phyloP scores from a whole-genome alignment of 2,329 filamentous ascomycete species.

The Fusarium mangiferae region DNA sequence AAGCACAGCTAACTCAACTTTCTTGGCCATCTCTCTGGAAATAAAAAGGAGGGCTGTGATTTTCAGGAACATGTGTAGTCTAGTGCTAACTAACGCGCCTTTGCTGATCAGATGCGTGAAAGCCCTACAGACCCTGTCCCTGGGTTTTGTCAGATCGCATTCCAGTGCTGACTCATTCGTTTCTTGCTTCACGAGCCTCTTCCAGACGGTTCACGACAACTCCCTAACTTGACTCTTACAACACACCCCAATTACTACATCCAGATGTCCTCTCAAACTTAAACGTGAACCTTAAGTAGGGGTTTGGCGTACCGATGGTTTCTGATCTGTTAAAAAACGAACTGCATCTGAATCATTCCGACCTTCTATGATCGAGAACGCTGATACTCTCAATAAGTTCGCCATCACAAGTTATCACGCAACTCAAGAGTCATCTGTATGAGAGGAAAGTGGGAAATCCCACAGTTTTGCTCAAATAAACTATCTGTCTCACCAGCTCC shows the following conservation, averaged over 20 bases:
- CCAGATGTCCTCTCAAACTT: not conserved
- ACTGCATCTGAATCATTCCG: not conserved
- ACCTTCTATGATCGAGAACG: not conserved
- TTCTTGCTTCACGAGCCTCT: not conserved
- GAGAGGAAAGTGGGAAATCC: constrained; percentile 37
- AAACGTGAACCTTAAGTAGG: not conserved
- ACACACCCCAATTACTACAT: not conserved
- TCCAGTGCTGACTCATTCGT: constrained; percentile 12
- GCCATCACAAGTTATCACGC: not conserved
- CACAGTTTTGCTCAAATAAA: constrained; percentile 42
- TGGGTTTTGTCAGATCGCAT: constrained; percentile 12
- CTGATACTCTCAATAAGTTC: not conserved
- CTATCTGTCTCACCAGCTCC: constrained; percentile 41
- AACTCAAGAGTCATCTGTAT: not conserved
- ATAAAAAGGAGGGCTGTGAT: constrained; percentile 2
- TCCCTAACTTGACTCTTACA: not conserved
- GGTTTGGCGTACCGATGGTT: not conserved
- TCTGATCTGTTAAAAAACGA: not conserved
- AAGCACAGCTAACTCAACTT: constrained; percentile 5
- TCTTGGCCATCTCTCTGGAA: not conserved
- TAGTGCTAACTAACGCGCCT: not conserved
- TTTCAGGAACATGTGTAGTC: constrained; percentile 14
- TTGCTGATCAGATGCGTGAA: constrained; percentile 7
- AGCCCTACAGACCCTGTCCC: not conserved
- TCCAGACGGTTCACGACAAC: constrained; percentile 1